Evolutionary conservation across 805 yeast species (phyloP).

Genomic region (Sugiyamaella smithiae): DNA sequence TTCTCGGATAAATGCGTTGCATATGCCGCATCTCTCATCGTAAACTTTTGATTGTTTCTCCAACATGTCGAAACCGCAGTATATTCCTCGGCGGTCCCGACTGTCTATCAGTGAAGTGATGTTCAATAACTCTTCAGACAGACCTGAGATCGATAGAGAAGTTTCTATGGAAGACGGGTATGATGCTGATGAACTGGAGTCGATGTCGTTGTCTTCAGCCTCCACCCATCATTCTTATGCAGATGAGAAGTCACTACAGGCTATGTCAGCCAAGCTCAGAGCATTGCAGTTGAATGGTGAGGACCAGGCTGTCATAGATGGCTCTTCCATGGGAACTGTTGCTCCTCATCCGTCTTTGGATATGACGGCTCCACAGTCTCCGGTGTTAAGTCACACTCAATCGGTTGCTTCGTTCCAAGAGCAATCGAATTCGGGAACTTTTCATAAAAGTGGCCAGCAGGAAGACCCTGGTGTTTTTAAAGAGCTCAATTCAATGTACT

Average conservation of each 20-base stretch:
- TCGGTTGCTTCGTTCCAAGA: constrained; percentile 16
- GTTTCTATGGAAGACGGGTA: constrained; percentile 16
- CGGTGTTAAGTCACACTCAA: neutral
- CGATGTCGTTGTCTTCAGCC: constrained; percentile 9
- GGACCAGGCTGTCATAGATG: neutral
- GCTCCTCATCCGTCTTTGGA: constrained; percentile 14
- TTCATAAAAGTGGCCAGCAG: constrained; percentile 16
- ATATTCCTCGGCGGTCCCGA: constrained; percentile 5
- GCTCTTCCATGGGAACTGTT: neutral
- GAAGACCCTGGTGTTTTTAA: constrained; percentile 34
- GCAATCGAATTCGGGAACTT: constrained; percentile 30
- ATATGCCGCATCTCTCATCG: no score
- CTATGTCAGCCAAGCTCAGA: constrained; percentile 62
- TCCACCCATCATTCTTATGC: constrained; percentile 48
- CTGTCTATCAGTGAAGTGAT: constrained; percentile 11
- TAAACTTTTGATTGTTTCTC: no score
- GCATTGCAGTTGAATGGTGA: constrained; percentile 37
- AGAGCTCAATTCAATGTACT: constrained; percentile 38
- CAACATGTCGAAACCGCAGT: constrained; percentile 10
- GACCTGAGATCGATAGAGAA: constrained; percentile 11
- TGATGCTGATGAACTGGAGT: constrained; percentile 6
- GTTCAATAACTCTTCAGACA: constrained; percentile 13
- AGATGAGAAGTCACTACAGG: constrained; percentile 62
- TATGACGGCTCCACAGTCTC: constrained; percentile 12
- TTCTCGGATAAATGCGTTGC: no score